Evolutionary conservation across 495 filamentous ascomycete genomes (phyloP), one percentile per base, ranked within the genome.

Genomic region (Lasiosphaeris hirsuta): DNA sequence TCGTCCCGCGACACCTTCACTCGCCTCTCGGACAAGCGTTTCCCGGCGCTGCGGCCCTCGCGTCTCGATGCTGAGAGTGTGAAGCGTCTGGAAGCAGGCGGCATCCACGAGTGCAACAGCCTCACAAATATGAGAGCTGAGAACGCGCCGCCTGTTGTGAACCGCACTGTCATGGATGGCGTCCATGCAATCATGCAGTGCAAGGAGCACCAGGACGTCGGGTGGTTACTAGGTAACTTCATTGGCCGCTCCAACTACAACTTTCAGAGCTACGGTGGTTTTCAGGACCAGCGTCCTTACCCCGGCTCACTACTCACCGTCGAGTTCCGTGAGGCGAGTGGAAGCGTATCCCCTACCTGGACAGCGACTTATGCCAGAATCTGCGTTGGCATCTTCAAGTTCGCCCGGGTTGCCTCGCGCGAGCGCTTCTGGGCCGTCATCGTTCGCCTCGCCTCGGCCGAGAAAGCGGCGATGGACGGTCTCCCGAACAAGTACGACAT

Each of bases 251-350:
- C n/a, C 4, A 60, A 60, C 39, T 60, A 63, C 39, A 63, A 60
- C 54, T 42, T 63, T 8, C 0, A 10, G 7, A 2, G 10, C 10
- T 63, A 63, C 14, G 10, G 17, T 7, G 7, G 8, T 7, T 30
- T 30, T 30, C 23, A 30, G 23, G 17, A 14, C 3, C 2, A 14
- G 33, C 2, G 15, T 14, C 4, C 35, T 9, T 18, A 35, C 2
- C 4, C 4, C 0, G 4, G 9, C 13, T 40, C 10, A 7, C 4
- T 30, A 5, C 1, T 18, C 10, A 63, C 63, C 6, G 51, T 66
- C 39, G 61, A 63, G 38, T 66, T 66, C 33, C 61, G 63, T 30
- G 63, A 66, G 47, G 57, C 61, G 1, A 35, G 51, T 2, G 61
- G 58, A 11, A 33, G 36, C 8, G 1, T 63, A 1, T 13, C 30